Evolutionary conservation across 2,329 filamentous ascomycete species (phyloP).

Genomic region (Samsoniella hepiali): DNA sequence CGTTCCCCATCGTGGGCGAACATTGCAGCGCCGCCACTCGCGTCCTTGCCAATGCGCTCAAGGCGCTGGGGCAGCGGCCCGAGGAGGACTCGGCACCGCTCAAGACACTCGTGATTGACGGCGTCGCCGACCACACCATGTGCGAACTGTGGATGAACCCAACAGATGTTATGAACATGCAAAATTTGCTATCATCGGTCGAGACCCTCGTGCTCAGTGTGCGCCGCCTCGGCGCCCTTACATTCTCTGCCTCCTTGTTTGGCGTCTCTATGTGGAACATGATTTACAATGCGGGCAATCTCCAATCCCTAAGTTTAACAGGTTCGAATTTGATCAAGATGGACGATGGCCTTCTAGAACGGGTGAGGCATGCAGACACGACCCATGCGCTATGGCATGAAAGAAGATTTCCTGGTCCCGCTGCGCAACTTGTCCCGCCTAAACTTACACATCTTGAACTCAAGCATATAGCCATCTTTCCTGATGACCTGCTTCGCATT

Average conservation of each 20-base stretch:
- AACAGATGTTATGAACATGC: constrained; percentile 48
- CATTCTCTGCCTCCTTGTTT: constrained; percentile 36
- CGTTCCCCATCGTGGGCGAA: constrained; percentile 47
- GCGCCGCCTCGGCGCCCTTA: constrained; percentile 41
- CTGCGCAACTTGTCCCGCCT: constrained; percentile 24
- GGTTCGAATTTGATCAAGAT: constrained; percentile 25
- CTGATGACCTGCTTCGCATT: constrained; percentile 34
- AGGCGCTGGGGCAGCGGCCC: constrained; percentile 43
- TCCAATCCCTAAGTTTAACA: constrained; percentile 47
- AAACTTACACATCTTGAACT: constrained; percentile 42
- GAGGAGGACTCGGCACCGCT: constrained; percentile 43
- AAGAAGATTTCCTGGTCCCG: neutral
- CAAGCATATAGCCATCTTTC: constrained; percentile 39
- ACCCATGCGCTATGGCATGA: constrained; percentile 37
- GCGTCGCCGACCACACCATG: constrained; percentile 47
- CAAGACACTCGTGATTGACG: constrained; percentile 48
- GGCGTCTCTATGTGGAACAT: constrained; percentile 48
- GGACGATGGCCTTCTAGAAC: neutral
- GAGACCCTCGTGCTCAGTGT: constrained; percentile 46
- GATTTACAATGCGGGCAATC: constrained; percentile 41
- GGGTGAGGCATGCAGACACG: constrained; percentile 22
- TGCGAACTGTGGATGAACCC: constrained; percentile 50
- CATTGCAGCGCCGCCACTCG: constrained; percentile 47
- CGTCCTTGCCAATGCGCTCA: constrained; percentile 51
- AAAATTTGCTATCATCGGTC: constrained; percentile 39